Percentiles rank a stretch among this genome's conserved stretches.
Conservation (phyloP, 1,139 yeast genomes). For the Zygoascus sp. region DNA sequence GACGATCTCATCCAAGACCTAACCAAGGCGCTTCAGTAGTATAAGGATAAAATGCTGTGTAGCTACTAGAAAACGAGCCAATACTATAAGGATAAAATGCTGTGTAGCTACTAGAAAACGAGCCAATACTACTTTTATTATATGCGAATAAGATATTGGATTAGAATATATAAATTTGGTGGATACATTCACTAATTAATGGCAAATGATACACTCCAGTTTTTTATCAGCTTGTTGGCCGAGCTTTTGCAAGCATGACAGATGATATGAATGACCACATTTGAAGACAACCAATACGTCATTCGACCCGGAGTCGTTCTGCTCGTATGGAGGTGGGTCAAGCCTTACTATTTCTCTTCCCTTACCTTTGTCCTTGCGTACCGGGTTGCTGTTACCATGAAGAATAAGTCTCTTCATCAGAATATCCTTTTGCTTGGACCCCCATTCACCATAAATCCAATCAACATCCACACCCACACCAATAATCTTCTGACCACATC, state of each 20-base stretch:
- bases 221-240: conserved; percentile 29
- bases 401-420: conserved; percentile 1
- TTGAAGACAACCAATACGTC: conserved; percentile 43
- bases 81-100: too few relatives aligned
- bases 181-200: too few relatives aligned
- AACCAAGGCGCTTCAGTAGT: conserved; percentile 8
- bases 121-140: too few relatives aligned
- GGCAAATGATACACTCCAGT: conserved; percentile 22
- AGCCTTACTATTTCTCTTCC: neutral
- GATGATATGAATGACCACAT: conserved; percentile 68
- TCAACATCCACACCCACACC: conserved; percentile 51
- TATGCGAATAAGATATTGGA: too few relatives aligned
- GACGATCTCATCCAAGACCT: conserved; percentile 71
- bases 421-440: conserved; percentile 21
- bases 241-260: conserved; percentile 49
- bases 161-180: too few relatives aligned
- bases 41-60: too few relatives aligned
- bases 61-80: too few relatives aligned
- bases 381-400: conserved; percentile 1
- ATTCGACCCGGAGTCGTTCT: neutral
- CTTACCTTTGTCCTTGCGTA: conserved; percentile 7
- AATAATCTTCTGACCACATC: conserved; percentile 64
- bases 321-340: neutral
- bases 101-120: too few relatives aligned
- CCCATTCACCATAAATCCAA: conserved; percentile 34